phyloP scores from a whole-genome alignment of 805 yeast species.

The Cyberlindnera mrakii region DNA sequence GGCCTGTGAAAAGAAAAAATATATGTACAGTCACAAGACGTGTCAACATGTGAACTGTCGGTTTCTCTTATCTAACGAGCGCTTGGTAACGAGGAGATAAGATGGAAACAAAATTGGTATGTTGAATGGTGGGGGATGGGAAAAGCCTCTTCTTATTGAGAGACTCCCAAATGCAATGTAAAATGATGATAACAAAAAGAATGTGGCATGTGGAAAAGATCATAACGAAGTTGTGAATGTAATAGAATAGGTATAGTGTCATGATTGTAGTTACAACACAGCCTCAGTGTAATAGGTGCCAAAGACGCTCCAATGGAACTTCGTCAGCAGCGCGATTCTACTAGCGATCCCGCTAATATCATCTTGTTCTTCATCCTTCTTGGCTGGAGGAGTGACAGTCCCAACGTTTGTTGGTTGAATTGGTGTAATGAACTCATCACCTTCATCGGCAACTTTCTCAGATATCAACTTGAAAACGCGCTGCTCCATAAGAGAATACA shows the following conservation, averaged over 20 bases:
- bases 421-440: conserved; percentile 6
- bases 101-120: no score
- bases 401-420: conserved; percentile 9
- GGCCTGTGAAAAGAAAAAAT: no score
- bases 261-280: conserved; percentile 1
- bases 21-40: no score
- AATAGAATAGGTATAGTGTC: no score
- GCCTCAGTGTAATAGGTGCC: conserved; percentile 49
- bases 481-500: conserved; percentile 70
- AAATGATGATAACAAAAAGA: background rate
- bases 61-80: no score
- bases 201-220: background rate
- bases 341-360: conserved; percentile 53
- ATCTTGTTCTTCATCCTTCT: conserved; percentile 41
- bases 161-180: background rate
- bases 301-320: conserved; percentile 81
- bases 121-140: background rate
- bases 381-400: conserved; percentile 11
- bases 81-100: no score
- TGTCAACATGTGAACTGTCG: no score
- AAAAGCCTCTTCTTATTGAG: background rate
- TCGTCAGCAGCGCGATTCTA: conserved; percentile 47
- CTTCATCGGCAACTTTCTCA: conserved; percentile 27
- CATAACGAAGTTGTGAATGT: no score
- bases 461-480: conserved; percentile 50